Conservation (phyloP, 2,329 filamentous ascomycete species). For the Lasiodiplodia hormozganensis region DNA sequence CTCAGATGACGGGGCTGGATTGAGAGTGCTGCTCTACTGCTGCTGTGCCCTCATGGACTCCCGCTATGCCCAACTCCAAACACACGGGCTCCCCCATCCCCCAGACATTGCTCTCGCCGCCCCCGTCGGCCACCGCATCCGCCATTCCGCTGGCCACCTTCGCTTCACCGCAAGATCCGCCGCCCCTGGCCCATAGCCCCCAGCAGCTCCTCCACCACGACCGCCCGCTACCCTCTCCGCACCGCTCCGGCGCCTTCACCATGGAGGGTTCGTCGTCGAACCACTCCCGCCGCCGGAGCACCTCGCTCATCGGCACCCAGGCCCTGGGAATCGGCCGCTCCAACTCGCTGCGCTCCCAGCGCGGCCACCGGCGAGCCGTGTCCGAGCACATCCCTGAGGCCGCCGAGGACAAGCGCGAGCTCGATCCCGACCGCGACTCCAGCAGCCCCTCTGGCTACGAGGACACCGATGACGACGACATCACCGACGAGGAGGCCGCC, state of each 20-base stretch:
- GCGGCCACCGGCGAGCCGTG: slow-evolving; percentile 23
- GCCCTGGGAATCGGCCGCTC: slow-evolving; percentile 20
- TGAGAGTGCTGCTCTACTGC: background rate
- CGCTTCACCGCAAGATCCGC: background rate
- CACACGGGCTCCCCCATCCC: slow-evolving; percentile 19
- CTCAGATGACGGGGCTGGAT: background rate
- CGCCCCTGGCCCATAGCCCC: slow-evolving; percentile 7
- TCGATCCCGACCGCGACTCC: slow-evolving; percentile 38
- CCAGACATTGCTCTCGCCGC: slow-evolving; percentile 5
- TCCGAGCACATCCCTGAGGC: slow-evolving; percentile 29
- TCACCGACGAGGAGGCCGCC: slow-evolving; percentile 90
- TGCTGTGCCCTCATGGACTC: slow-evolving; percentile 20
- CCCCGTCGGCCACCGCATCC: slow-evolving; percentile 22
- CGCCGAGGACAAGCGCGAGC: slow-evolving; percentile 25
- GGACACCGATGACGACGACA: slow-evolving; percentile 69
- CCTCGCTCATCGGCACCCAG: slow-evolving; percentile 22
- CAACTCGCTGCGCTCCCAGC: slow-evolving; percentile 25
- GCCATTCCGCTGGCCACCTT: slow-evolving; percentile 28
- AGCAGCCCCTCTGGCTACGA: slow-evolving; percentile 60
- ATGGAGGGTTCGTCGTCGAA: slow-evolving; percentile 26
- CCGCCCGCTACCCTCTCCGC: slow-evolving; percentile 18
- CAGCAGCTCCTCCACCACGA: slow-evolving; percentile 15
- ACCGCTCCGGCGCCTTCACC: slow-evolving; percentile 25
- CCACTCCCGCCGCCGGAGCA: slow-evolving; percentile 29
- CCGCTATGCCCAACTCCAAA: slow-evolving; percentile 23